phyloP scores from a whole-genome alignment of 2,329 filamentous ascomycete genomes.

The Kalaharituber pfeilii region DNA sequence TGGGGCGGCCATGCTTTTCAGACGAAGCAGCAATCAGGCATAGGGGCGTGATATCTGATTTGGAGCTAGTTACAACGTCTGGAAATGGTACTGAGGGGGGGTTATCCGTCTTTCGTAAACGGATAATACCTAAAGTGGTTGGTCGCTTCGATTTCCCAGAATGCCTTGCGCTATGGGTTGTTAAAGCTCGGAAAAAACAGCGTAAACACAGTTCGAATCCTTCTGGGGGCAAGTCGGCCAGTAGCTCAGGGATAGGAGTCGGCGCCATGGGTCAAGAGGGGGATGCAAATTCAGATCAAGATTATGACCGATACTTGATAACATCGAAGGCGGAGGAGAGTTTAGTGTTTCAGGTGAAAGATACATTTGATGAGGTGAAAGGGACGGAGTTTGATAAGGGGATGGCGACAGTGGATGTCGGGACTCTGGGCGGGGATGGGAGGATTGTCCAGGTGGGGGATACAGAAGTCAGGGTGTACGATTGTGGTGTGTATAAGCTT shows the following conservation, averaged over 20 bases:
- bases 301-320: slow-evolving; percentile 67
- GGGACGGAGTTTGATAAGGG: slow-evolving; percentile 78
- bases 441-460: slow-evolving; percentile 76
- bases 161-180: slow-evolving; percentile 64
- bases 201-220: slow-evolving; percentile 15
- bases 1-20: slow-evolving; percentile 40
- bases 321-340: slow-evolving; percentile 43
- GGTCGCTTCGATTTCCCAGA: slow-evolving; percentile 55
- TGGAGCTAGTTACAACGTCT: slow-evolving; percentile 43
- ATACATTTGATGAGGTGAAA: slow-evolving; percentile 54
- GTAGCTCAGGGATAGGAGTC: not conserved
- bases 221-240: not conserved
- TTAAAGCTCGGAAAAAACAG: slow-evolving; percentile 47
- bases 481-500: slow-evolving; percentile 48
- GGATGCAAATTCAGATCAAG: slow-evolving; percentile 32
- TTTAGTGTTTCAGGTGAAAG: slow-evolving; percentile 40
- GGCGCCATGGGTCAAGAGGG: slow-evolving; percentile 18
- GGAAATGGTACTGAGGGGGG: slow-evolving; percentile 48
- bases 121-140: slow-evolving; percentile 56
- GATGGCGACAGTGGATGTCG: slow-evolving; percentile 71
- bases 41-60: slow-evolving; percentile 37
- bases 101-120: slow-evolving; percentile 58
- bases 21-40: slow-evolving; percentile 33
- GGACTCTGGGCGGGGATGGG: slow-evolving; percentile 60
- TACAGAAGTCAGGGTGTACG: slow-evolving; percentile 76